These are phyloP conservation scores for Candida freyschussii DNA, from an alignment of 1,139 yeast genomes.

Conservation along the genomic window DNA sequence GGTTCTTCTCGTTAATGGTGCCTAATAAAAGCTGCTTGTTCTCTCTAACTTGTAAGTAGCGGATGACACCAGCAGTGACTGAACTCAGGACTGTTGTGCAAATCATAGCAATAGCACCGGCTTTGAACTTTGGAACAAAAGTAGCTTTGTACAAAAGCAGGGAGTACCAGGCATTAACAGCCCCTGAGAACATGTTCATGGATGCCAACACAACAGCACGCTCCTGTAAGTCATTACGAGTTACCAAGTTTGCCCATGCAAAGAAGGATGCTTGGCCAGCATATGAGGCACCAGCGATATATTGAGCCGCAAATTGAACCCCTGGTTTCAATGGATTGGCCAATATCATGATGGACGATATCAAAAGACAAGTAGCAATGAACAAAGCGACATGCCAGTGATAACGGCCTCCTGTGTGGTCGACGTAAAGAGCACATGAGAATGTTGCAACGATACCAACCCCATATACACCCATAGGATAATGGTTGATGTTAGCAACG, in stretches of 20 bases:
- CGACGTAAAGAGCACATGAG: conserved; percentile 42
- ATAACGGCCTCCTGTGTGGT: conserved; percentile 42
- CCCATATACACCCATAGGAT: conserved; percentile 54
- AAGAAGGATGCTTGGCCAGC: conserved; percentile 57
- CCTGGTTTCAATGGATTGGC: conserved; percentile 32
- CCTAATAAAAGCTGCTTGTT: conserved; percentile 10
- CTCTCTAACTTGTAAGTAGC: conserved; percentile 37
- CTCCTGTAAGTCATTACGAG: conserved; percentile 49
- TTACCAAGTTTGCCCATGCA: conserved; percentile 57
- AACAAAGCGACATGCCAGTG: conserved; percentile 48
- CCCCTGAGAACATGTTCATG: conserved; percentile 60
- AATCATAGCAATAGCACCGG: conserved; percentile 54
- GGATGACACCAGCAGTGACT: conserved; percentile 30
- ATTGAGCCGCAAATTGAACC: conserved; percentile 49
- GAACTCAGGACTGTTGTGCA: conserved; percentile 41
- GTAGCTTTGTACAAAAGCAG: conserved; percentile 46
- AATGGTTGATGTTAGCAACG: conserved; percentile 45
- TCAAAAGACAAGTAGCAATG: conserved; percentile 37
- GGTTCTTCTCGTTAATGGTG: background rate
- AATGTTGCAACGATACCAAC: conserved; percentile 48
- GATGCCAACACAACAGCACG: conserved; percentile 55
- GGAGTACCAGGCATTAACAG: conserved; percentile 63
- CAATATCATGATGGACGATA: conserved; percentile 42
- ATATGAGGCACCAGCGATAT: conserved; percentile 47
- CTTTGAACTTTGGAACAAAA: conserved; percentile 44